Evolutionary conservation across 164 flowering plant genomes (phyloP).

Genomic region (Piper betle): DNA sequence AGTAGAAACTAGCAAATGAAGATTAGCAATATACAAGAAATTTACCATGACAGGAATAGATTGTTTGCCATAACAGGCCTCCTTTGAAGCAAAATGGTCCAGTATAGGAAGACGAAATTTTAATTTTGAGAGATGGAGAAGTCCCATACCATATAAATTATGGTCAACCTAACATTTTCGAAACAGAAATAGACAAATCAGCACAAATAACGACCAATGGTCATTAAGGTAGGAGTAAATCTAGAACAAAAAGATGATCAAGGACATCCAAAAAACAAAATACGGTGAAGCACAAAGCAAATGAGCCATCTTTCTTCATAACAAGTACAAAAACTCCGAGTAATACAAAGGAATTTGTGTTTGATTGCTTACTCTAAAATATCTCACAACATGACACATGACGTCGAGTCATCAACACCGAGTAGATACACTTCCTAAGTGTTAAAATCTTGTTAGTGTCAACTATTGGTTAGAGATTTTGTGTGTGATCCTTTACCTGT

Average conservation of each 20-base stretch:
- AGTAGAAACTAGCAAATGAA: conserved; percentile 28
- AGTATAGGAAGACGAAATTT: conserved; percentile 84
- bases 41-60: conserved; percentile 9
- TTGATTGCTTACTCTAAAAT: too few relatives aligned
- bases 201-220: too few relatives aligned
- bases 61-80: conserved; percentile 9
- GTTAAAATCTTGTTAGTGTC: too few relatives aligned
- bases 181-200: background rate
- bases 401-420: too few relatives aligned
- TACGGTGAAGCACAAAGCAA: background rate
- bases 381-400: too few relatives aligned
- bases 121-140: conserved; percentile 64
- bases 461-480: too few relatives aligned
- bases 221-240: too few relatives aligned
- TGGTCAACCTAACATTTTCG: conserved; percentile 55
- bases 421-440: too few relatives aligned
- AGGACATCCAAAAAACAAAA: background rate
- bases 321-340: too few relatives aligned
- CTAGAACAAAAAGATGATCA: background rate
- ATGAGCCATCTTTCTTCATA: background rate
- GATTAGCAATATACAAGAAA: conserved; percentile 11
- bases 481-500: too few relatives aligned
- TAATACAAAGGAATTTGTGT: too few relatives aligned
- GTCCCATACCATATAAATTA: conserved; percentile 96
- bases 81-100: conserved; percentile 19